These are phyloP conservation scores for Dipodascopsis uninucleata DNA, from an alignment of 805 yeast species.

Conservation along the genomic window DNA sequence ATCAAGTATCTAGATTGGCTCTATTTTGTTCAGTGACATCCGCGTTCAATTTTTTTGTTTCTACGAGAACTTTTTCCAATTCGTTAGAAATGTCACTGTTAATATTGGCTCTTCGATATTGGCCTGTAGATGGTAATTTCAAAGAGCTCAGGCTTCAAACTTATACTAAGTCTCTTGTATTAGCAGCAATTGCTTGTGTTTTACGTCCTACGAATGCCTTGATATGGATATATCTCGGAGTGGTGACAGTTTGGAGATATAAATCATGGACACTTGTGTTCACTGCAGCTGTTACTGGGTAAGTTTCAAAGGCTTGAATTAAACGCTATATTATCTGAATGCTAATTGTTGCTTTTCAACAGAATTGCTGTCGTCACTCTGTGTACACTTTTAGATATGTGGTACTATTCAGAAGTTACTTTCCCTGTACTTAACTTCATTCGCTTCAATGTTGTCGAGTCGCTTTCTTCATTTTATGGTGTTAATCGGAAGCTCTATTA, in stretches of 20 bases:
- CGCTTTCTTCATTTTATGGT: constrained; percentile 81
- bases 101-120: constrained; percentile 57
- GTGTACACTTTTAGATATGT: constrained; percentile 51
- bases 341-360: constrained; percentile 11
- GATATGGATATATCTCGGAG: constrained; percentile 68
- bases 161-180: constrained; percentile 41
- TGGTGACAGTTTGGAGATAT: constrained; percentile 31
- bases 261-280: constrained; percentile 5
- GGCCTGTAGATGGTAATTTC: constrained; percentile 56
- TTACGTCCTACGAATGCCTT: constrained; percentile 82
- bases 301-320: constrained; percentile 13
- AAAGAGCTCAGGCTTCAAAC: not conserved
- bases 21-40: constrained; percentile 54
- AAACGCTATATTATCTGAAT: not conserved
- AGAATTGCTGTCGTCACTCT: constrained; percentile 36
- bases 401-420: constrained; percentile 49
- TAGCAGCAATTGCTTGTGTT: constrained; percentile 36
- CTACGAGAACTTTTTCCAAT: constrained; percentile 82
- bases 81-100: constrained; percentile 74
- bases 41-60: constrained; percentile 76
- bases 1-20: constrained; percentile 23
- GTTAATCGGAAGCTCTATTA: constrained; percentile 81
- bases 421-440: constrained; percentile 64
- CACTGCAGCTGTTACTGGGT: constrained; percentile 25
- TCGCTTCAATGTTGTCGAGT: constrained; percentile 70